Evolutionary conservation across 1,139 yeast genomes (phyloP), one percentile per base, ranked within the genome.

Genomic region (Kluyveromyces marxianus): DNA sequence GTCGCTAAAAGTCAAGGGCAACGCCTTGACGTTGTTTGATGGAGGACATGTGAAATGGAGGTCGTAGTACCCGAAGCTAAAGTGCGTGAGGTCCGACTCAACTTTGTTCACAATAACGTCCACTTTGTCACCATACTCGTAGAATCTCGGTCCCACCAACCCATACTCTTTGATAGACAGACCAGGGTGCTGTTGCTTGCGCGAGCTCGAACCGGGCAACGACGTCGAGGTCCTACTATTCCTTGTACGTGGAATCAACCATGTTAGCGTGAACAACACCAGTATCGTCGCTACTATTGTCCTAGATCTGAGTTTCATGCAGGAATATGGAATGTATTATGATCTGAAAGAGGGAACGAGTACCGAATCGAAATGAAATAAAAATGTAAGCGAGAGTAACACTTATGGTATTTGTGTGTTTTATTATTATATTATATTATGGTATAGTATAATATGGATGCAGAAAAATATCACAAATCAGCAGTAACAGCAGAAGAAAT

Each of bases 41-140:
- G 87, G 81, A 0, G 88, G 88, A 65, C 96, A 89, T 4, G 86
- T 83, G 65, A 88, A 89, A 2, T 87, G 87, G 44, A 88, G 69
- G 49, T 81, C 86, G 62, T 82, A 79, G 61, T 85, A 89, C 1
- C 85, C 80, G 60, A 72, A 85, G 0, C 95, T 94, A n/a, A 83
- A 69, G 57, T 83, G 90, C 1, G 89, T 81, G 30, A 76, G 68
- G 54, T 83, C 90, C 0, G 94, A 81, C 52, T 83, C 88, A 2
- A 85, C 81, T 55, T 87, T 83, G 65, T 88, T 88, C 37, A 86
- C 89, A 33, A 80, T 66, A 27, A 89, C 65, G 26, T 83, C 84
- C 3, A 89, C 88, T 40, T 65, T 68, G 27, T 87, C 88, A 1
- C 85, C 86, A 7, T 66, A 57, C 39, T 49, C 44, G 48, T 62